These are phyloP conservation scores for Corylus avellana DNA, from an alignment of 306 rosid species.

Conservation along the genomic window DNA sequence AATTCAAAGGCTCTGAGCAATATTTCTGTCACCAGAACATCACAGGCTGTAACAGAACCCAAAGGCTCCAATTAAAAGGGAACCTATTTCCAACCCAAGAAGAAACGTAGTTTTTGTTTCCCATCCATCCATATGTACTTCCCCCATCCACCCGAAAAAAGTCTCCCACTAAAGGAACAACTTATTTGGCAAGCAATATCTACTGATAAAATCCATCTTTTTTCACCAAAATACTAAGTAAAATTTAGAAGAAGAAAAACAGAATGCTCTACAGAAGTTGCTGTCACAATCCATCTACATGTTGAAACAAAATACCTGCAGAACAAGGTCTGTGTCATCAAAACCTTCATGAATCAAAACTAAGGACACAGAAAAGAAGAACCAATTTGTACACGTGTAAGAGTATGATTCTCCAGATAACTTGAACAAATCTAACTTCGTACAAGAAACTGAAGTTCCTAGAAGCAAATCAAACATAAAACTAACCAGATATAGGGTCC, in stretches of 20 bases:
- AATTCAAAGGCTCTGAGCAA: background rate
- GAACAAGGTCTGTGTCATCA: conserved; percentile 23
- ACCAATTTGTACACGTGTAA: background rate
- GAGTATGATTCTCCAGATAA: conserved; percentile 4
- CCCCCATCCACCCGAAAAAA: conserved; percentile 7
- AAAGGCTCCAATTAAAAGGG: conserved; percentile 6
- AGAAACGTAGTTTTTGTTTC: background rate
- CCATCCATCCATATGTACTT: conserved; percentile 20
- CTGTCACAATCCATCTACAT: conserved; percentile 44
- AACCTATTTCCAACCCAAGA: conserved; percentile 1
- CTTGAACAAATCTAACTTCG: background rate
- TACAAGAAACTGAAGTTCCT: background rate
- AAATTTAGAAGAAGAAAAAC: conserved; percentile 36
- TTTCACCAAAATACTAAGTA: conserved; percentile 34
- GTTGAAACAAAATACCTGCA: conserved; percentile 62
- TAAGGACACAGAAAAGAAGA: conserved; percentile 5
- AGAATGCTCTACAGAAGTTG: conserved; percentile 40
- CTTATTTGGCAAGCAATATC: conserved; percentile 38
- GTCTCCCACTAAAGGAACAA: conserved; percentile 33
- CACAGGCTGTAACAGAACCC: background rate
- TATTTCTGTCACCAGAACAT: background rate
- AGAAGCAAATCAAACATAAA: background rate
- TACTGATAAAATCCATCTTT: conserved; percentile 45
- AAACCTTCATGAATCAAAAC: conserved; percentile 16
- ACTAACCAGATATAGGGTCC: background rate